A percentile compares a stretch with the other conserved stretches of the same genome.
phyloP scores from a whole-genome alignment of 129 eudicot genomes.

The Gnaphalium uliginosum region DNA sequence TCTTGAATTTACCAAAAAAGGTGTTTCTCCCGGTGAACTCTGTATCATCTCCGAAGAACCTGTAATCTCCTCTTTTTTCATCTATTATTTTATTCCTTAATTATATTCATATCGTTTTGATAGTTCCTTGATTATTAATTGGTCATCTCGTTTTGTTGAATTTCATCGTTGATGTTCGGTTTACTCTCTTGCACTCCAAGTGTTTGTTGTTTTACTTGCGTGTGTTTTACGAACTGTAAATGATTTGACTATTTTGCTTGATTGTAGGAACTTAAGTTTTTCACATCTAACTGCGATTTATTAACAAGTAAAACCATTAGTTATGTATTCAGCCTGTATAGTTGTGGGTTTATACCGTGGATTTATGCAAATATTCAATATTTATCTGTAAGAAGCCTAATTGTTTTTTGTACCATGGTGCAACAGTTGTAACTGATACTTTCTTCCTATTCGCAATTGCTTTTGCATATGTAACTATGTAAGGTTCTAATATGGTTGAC shows the following conservation, averaged over 20 bases:
- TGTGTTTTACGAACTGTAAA: slow-evolving; percentile 12
- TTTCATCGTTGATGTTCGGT: slow-evolving; percentile 24
- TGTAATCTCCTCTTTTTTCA: slow-evolving; percentile 34
- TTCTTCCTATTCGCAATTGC: background rate
- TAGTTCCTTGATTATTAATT: background rate
- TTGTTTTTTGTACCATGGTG: background rate
- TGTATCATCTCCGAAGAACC: slow-evolving; percentile 98
- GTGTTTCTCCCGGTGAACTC: slow-evolving; percentile 88
- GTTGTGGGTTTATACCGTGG: background rate
- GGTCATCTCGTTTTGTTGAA: slow-evolving; percentile 24
- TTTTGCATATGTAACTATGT: background rate
- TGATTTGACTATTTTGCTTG: slow-evolving; percentile 22
- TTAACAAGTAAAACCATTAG: background rate
- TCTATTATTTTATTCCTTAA: slow-evolving; percentile 6
- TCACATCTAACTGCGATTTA: background rate
- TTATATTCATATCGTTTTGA: background rate
- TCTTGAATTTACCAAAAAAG: slow-evolving; percentile 80
- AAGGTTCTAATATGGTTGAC: background rate
- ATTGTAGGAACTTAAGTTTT: slow-evolving; percentile 2
- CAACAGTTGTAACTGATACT: background rate
- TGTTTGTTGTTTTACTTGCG: slow-evolving; percentile 32
- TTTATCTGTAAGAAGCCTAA: background rate
- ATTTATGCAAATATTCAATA: background rate
- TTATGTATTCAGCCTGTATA: too few relatives aligned
- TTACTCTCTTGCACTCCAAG: slow-evolving; percentile 29